Conservation (phyloP, 2,329 filamentous ascomycete genomes). For the Apiospora arundinis region DNA sequence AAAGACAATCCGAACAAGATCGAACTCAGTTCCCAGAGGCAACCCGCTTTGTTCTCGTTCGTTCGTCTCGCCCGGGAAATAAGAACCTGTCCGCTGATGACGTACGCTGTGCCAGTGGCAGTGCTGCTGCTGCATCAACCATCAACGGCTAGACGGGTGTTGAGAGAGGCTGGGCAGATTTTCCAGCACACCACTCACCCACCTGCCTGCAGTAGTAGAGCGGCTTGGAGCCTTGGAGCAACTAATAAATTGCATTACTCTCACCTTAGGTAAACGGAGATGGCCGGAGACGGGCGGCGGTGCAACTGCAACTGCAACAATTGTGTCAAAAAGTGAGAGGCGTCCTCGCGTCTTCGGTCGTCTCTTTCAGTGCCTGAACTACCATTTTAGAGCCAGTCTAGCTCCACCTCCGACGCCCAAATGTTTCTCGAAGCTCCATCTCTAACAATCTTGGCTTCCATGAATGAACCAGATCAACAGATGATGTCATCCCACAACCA, state of each 20-base stretch:
- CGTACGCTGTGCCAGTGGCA: slow-evolving; percentile 11
- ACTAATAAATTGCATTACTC: neutral
- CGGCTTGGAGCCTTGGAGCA: neutral
- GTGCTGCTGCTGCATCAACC: neutral
- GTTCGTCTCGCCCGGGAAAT: neutral
- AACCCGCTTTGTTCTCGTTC: neutral
- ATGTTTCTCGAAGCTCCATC: slow-evolving; percentile 3
- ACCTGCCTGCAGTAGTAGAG: neutral
- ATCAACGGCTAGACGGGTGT: neutral
- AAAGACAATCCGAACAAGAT: neutral
- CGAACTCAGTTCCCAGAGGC: neutral
- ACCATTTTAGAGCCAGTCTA: neutral
- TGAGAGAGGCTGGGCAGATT: slow-evolving; percentile 8
- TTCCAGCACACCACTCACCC: neutral
- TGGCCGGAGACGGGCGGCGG: neutral
- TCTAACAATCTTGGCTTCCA: too few relatives aligned
- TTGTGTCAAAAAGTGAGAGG: neutral
- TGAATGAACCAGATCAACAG: neutral
- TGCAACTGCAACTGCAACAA: neutral
- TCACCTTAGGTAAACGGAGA: neutral
- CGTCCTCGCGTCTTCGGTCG: neutral
- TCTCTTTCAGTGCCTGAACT: neutral
- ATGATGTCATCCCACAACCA: neutral
- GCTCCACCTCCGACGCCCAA: neutral
- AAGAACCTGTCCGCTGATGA: neutral